These are phyloP conservation scores for Gonium pectorale DNA, from an alignment of 139 green algal genomes.

Conservation along the genomic window DNA sequence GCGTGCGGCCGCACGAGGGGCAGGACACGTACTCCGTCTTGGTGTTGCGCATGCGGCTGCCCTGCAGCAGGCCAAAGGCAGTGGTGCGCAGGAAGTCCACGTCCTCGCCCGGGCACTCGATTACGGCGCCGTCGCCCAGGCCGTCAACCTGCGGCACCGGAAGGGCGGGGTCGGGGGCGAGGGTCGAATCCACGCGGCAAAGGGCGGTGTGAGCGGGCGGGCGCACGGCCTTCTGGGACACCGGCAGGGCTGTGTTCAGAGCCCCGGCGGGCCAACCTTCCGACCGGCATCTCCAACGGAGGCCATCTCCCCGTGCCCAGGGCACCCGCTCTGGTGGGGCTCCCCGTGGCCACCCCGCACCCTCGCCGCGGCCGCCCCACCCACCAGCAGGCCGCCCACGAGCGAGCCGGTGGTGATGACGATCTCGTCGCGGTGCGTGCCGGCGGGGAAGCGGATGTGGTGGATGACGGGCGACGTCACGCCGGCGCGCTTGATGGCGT, in stretches of 20 bases:
- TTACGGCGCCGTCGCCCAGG: conserved; percentile 93
- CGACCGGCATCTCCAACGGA: no score
- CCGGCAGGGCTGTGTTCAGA: no score
- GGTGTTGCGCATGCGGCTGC: conserved; percentile 97
- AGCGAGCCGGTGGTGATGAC: conserved; percentile 84
- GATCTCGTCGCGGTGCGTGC: conserved; percentile 78
- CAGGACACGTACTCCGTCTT: conserved; percentile 99
- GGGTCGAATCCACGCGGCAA: neutral
- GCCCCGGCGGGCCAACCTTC: no score
- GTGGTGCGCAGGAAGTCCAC: conserved; percentile 92
- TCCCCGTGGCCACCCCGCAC: neutral
- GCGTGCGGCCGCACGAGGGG: conserved; percentile 96
- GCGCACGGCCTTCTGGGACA: no score
- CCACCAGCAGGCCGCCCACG: conserved; percentile 90
- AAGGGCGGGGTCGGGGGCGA: neutral
- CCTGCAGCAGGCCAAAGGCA: conserved; percentile 97
- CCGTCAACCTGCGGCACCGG: conserved; percentile 75
- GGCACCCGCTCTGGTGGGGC: no score
- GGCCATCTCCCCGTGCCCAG: no score
- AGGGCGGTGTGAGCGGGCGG: neutral
- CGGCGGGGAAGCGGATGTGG: conserved; percentile 75
- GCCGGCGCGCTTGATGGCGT: conserved; percentile 74
- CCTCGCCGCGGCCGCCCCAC: neutral
- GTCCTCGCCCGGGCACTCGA: conserved; percentile 85
- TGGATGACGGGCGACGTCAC: conserved; percentile 92